phyloP scores from a whole-genome alignment of 2,329 filamentous ascomycete genomes.

The Aspergillus tubingensis region DNA sequence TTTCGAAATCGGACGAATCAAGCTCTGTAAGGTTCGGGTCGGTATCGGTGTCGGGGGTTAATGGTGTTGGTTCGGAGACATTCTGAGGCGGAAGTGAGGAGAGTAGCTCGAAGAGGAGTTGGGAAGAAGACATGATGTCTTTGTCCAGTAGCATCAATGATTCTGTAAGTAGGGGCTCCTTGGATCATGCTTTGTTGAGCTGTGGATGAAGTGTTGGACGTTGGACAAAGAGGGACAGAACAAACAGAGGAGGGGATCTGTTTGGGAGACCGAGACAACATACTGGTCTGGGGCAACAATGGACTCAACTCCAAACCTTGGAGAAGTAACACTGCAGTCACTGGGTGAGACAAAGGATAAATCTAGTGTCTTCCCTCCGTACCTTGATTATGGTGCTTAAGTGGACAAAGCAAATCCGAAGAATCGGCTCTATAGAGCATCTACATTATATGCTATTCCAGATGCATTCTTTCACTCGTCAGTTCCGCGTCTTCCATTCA shows the following conservation, averaged over 20 bases:
- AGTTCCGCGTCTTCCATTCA: constrained; percentile 5
- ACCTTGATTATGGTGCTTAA: too few species aligned
- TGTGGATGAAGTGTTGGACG: neutral
- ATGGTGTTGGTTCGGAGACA: neutral
- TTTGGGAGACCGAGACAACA: too few species aligned
- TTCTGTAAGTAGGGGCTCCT: neutral
- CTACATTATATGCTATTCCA: neutral
- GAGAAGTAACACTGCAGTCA: neutral
- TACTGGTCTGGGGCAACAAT: too few species aligned
- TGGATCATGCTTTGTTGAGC: neutral
- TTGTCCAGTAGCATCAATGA: neutral
- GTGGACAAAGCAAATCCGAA: too few species aligned
- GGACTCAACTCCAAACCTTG: too few species aligned
- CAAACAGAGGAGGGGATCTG: neutral
- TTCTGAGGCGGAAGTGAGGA: neutral
- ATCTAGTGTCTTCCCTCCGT: neutral
- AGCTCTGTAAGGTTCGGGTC: neutral
- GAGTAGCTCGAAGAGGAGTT: neutral
- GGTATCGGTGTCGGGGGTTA: neutral
- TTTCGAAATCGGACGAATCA: neutral
- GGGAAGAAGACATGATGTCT: neutral
- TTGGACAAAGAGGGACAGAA: neutral
- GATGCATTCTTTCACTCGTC: neutral
- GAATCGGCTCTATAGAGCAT: neutral
- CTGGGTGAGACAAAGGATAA: neutral